phyloP scores from a whole-genome alignment of 139 green algal species.

The Coelastrella sp. region DNA sequence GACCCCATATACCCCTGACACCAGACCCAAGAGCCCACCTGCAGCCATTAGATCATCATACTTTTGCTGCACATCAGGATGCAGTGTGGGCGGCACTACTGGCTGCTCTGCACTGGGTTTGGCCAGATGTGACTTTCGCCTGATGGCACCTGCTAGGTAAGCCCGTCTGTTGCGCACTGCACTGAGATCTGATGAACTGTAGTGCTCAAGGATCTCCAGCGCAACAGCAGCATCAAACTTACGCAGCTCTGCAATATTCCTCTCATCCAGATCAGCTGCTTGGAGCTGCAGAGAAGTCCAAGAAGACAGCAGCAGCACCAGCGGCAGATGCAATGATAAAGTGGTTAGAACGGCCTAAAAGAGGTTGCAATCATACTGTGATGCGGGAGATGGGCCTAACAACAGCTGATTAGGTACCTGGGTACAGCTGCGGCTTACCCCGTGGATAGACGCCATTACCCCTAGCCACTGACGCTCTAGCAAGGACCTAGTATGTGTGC shows the following conservation, averaged over 20 bases:
- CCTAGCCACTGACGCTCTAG: too few relatives aligned
- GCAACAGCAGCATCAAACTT: constrained; percentile 48
- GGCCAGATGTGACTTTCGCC: constrained; percentile 24
- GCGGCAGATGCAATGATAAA: too few relatives aligned
- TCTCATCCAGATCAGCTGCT: constrained; percentile 49
- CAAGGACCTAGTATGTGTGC: too few relatives aligned
- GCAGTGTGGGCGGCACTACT: background rate
- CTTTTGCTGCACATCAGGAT: constrained; percentile 29
- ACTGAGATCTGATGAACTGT: constrained; percentile 45
- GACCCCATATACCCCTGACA: background rate
- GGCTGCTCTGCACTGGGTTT: background rate
- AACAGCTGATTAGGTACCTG: too few relatives aligned
- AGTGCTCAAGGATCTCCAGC: constrained; percentile 56
- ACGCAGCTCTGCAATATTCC: constrained; percentile 43
- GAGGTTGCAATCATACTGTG: too few relatives aligned
- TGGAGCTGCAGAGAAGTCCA: background rate
- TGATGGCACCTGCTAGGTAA: constrained; percentile 48
- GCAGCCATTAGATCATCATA: constrained; percentile 24
- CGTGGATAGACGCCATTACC: too few relatives aligned
- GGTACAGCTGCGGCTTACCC: background rate
- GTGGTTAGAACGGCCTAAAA: too few relatives aligned
- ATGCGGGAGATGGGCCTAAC: too few relatives aligned
- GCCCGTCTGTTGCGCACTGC: constrained; percentile 55
- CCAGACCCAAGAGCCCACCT: background rate
- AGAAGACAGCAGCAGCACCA: background rate